Conservation (phyloP, 257 asterid genomes). For the Solanum microdontum region DNA sequence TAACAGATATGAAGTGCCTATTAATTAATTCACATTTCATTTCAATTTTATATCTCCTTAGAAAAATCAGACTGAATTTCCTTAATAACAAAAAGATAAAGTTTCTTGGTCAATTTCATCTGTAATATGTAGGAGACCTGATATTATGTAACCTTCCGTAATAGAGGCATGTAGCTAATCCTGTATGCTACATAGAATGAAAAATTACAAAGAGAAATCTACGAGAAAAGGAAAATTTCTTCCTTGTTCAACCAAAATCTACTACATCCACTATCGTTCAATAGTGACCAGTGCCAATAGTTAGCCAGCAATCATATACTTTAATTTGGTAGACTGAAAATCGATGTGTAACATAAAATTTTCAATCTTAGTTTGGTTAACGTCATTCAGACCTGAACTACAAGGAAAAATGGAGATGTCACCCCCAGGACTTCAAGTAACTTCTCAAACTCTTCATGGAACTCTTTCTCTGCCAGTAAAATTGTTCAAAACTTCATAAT, state of each 20-base stretch:
- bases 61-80: not conserved
- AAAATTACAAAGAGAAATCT: not conserved
- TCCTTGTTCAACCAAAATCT: not conserved
- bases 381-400: conserved; percentile 68
- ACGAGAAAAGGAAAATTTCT: not conserved
- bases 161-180: not conserved
- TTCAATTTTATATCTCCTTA: not conserved
- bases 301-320: not conserved
- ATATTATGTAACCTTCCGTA: not conserved
- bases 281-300: not conserved
- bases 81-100: not conserved
- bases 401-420: conserved; percentile 65
- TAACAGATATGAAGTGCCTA: not conserved
- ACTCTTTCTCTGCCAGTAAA: conserved; percentile 70
- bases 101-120: not conserved
- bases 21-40: not conserved
- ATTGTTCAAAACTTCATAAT: conserved; percentile 11
- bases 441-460: conserved; percentile 80
- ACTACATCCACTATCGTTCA: not conserved
- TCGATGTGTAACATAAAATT: not conserved
- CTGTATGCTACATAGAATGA: not conserved
- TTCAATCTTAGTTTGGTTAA: not conserved
- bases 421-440: conserved; percentile 61
- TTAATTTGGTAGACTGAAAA: not conserved
- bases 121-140: not conserved